Evolutionary conservation across 305 asterid species (phyloP).

Genomic region (Vinca major): DNA sequence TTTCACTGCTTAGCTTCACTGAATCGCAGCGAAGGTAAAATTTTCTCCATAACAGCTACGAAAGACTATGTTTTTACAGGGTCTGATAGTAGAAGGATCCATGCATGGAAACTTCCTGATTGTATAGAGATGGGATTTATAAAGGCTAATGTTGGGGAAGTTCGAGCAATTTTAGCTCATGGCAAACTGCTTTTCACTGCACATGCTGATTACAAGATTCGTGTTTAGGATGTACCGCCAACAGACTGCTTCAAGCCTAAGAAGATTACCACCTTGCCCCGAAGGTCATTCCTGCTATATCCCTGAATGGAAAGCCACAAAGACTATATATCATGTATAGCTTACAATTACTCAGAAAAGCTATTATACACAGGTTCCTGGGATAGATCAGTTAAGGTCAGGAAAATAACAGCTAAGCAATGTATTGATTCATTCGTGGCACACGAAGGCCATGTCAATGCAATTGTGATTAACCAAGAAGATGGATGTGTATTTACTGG

Average conservation of each 20-base stretch:
- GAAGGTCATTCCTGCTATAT: constrained; percentile 34
- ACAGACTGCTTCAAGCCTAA: constrained; percentile 31
- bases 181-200: constrained; percentile 48
- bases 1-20: constrained; percentile 68
- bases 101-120: constrained; percentile 63
- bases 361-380: constrained; percentile 66
- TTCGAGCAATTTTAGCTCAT: constrained; percentile 43
- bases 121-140: constrained; percentile 51
- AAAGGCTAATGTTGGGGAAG: constrained; percentile 39
- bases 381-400: constrained; percentile 58
- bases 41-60: constrained; percentile 42
- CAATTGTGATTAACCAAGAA: constrained; percentile 46
- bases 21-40: constrained; percentile 50
- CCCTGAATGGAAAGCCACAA: constrained; percentile 26
- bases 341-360: constrained; percentile 46
- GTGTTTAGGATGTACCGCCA: constrained; percentile 47
- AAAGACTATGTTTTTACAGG: constrained; percentile 53
- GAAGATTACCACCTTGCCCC: constrained; percentile 44
- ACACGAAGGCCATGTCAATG: constrained; percentile 60
- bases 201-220: constrained; percentile 52
- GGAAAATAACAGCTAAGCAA: constrained; percentile 41
- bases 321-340: constrained; percentile 46
- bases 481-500: constrained; percentile 69
- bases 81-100: constrained; percentile 52
- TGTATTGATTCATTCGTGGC: constrained; percentile 57